Evolutionary conservation across 1,284 basidiomycete species (phyloP).

Genomic region (Austropuccinia psidii): DNA sequence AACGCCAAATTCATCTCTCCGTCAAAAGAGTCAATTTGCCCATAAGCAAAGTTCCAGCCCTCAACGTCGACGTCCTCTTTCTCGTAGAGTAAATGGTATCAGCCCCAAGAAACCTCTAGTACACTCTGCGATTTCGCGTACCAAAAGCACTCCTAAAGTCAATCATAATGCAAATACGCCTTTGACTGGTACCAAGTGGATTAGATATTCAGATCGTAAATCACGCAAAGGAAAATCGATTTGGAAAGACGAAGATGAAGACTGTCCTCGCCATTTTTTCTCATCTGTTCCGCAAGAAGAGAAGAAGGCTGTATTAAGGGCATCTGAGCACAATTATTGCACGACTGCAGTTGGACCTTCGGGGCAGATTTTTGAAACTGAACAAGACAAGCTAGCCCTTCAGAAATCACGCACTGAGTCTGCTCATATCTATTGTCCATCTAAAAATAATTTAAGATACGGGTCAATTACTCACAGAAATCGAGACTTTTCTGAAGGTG

Average conservation of each 20-base stretch:
- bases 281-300: not conserved
- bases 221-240: not conserved
- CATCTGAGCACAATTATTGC: not conserved
- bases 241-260: not conserved
- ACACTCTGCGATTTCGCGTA: not conserved
- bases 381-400: not conserved
- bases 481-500: too few species aligned
- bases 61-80: too few species aligned
- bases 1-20: not conserved
- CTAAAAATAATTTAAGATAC: too few species aligned
- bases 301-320: not conserved
- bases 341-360: not conserved
- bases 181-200: constrained; percentile 6
- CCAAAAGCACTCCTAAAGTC: too few species aligned
- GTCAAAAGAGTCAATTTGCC: not conserved
- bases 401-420: not conserved
- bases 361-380: not conserved
- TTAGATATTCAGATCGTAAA: constrained; percentile 15
- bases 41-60: not conserved
- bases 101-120: not conserved
- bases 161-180: too few species aligned
- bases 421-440: too few species aligned
- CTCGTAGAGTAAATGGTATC: not conserved
- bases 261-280: not conserved
- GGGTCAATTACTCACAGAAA: too few species aligned